phyloP scores from a whole-genome alignment of 2,329 filamentous ascomycete genomes.

The Fusarium verrucosum region DNA sequence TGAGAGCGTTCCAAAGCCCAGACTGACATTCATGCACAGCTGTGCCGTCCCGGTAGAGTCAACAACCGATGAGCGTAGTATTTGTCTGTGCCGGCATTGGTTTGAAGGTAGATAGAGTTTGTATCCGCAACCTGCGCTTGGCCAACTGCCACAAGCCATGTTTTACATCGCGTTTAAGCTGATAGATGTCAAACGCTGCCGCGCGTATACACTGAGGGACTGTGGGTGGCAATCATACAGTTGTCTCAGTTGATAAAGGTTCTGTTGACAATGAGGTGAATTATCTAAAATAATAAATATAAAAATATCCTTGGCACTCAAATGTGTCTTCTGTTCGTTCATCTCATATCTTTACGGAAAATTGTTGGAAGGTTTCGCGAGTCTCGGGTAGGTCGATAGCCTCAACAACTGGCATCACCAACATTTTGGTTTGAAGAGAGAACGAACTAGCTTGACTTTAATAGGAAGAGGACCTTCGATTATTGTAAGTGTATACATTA shows the following conservation, averaged over 20 bases:
- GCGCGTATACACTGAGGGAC: neutral
- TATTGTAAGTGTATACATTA: rapidly evolving
- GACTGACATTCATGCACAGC: neutral
- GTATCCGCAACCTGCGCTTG: neutral
- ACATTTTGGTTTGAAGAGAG: rapidly evolving
- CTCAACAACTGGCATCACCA: neutral
- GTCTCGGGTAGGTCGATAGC: neutral
- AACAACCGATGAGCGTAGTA: neutral
- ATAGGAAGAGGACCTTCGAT: no score
- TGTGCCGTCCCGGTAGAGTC: neutral
- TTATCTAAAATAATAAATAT: neutral
- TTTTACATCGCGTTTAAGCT: constrained; percentile 2
- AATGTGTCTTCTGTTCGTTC: neutral
- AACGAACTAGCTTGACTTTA: rapidly evolving
- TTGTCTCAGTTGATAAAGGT: neutral
- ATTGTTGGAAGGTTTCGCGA: neutral
- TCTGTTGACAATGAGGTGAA: neutral
- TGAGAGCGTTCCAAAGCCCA: neutral
- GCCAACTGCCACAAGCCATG: neutral
- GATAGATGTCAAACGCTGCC: neutral
- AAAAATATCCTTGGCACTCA: neutral
- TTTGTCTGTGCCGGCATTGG: neutral
- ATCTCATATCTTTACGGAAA: rapidly evolving
- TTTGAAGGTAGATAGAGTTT: neutral
- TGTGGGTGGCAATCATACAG: no score